phyloP scores from a whole-genome alignment of 306 rosid species.

The Quillaja saponaria region DNA sequence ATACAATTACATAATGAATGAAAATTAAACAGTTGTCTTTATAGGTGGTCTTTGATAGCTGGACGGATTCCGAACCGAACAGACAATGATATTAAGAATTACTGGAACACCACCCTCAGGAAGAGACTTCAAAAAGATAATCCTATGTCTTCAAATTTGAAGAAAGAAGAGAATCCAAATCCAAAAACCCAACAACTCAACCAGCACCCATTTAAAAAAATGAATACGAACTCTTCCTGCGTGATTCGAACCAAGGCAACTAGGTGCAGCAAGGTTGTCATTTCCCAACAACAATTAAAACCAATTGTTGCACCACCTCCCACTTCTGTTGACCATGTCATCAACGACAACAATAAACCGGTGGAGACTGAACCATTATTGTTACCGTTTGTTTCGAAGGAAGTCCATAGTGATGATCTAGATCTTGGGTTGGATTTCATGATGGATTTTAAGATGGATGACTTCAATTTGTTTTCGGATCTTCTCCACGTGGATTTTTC shows the following conservation, averaged over 20 bases:
- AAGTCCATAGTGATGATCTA: no score
- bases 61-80: conserved; percentile 86
- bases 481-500: conserved; percentile 45
- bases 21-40: no score
- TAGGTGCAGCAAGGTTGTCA: conserved; percentile 51
- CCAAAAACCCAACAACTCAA: neutral
- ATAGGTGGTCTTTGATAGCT: conserved; percentile 81
- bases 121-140: conserved; percentile 44
- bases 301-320: neutral
- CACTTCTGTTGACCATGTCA: neutral
- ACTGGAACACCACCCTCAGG: conserved; percentile 69
- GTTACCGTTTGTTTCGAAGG: neutral
- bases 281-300: conserved; percentile 3
- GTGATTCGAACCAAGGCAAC: conserved; percentile 56
- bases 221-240: conserved; percentile 5
- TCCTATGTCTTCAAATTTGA: conserved; percentile 6
- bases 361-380: conserved; percentile 13
- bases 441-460: conserved; percentile 49
- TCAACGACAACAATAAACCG: neutral
- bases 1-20: no score
- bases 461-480: conserved; percentile 43
- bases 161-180: neutral
- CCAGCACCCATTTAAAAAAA: neutral
- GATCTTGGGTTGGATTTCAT: conserved; percentile 28
- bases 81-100: conserved; percentile 83